Conservation (phyloP, 2,329 filamentous ascomycete species). For the Aspergillus clavatus region DNA sequence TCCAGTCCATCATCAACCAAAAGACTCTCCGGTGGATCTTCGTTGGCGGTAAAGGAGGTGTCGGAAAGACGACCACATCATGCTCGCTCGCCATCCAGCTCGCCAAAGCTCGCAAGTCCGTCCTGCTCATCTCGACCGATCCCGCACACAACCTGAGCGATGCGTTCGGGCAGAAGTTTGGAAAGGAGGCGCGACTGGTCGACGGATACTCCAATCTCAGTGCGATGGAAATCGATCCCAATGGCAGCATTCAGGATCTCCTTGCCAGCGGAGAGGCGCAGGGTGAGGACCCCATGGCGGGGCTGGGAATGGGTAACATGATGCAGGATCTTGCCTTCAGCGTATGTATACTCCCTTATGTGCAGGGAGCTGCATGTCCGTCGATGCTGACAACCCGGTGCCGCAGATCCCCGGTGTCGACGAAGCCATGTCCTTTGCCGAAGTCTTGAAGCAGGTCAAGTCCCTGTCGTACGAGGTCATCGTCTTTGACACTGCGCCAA, state of each 20-base stretch:
- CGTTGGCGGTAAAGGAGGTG: slow-evolving; percentile 95
- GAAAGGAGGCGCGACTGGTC: slow-evolving; percentile 91
- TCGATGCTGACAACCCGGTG: neutral
- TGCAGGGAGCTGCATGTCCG: neutral
- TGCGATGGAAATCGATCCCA: slow-evolving; percentile 99
- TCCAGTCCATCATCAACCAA: slow-evolving; percentile 93
- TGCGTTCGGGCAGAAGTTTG: slow-evolving; percentile 98
- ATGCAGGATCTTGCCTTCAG: slow-evolving; percentile 98
- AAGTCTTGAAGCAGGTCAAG: slow-evolving; percentile 98
- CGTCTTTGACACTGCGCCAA: slow-evolving; percentile 97
- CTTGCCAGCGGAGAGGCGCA: slow-evolving; percentile 69
- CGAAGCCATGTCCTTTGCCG: slow-evolving; percentile 98
- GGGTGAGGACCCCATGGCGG: slow-evolving; percentile 60
- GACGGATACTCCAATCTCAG: slow-evolving; percentile 90
- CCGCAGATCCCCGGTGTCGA: slow-evolving; percentile 91
- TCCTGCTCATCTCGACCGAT: slow-evolving; percentile 96
- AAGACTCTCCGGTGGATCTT: slow-evolving; percentile 97
- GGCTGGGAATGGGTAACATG: slow-evolving; percentile 78
- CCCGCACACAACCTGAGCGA: slow-evolving; percentile 97
- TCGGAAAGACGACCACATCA: slow-evolving; percentile 98
- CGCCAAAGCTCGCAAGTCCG: slow-evolving; percentile 87
- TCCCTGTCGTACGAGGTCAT: slow-evolving; percentile 98
- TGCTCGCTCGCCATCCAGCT: slow-evolving; percentile 98
- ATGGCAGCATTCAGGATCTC: slow-evolving; percentile 94
- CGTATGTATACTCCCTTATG: slow-evolving; percentile 43